A percentile compares a stretch with the other conserved stretches of the same genome.
These are phyloP conservation scores for Sporothrix mexicana DNA, from an alignment of 2,329 filamentous ascomycete species.

Conservation along the genomic window DNA sequence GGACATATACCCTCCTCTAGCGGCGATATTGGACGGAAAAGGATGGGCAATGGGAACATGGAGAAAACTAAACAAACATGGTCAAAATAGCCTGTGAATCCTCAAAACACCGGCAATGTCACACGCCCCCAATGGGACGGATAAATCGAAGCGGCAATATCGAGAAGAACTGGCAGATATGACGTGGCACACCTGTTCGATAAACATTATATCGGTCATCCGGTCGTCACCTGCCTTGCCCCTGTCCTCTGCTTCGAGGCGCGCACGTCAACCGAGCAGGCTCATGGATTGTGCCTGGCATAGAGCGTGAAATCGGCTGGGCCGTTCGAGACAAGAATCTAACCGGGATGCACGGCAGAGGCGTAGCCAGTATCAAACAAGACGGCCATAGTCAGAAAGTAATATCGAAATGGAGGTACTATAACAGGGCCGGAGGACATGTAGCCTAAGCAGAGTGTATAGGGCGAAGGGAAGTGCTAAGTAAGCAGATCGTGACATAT, in stretches of 20 bases:
- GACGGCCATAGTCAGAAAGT: background rate
- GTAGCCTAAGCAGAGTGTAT: background rate
- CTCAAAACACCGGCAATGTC: background rate
- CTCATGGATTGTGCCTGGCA: background rate
- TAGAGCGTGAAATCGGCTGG: background rate
- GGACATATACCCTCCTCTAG: background rate
- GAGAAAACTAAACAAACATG: background rate
- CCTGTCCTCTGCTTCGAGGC: background rate
- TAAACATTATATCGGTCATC: background rate
- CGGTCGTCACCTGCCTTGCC: background rate
- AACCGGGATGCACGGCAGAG: background rate
- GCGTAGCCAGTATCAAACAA: background rate
- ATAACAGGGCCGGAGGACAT: constrained; percentile 3
- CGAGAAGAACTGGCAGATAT: constrained; percentile 8
- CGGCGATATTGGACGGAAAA: background rate
- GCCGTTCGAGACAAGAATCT: background rate
- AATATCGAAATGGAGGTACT: background rate
- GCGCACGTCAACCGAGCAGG: background rate
- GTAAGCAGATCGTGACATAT: background rate
- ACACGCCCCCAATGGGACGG: background rate
- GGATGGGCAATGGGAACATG: background rate
- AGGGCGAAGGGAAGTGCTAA: background rate
- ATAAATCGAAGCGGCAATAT: constrained; percentile 8
- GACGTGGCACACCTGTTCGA: constrained; percentile 5
- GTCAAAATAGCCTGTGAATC: background rate